A percentile compares a stretch with the other conserved stretches of the same genome.
phyloP scores from a whole-genome alignment of 2,329 filamentous ascomycete genomes.

The Graphium sp. region DNA sequence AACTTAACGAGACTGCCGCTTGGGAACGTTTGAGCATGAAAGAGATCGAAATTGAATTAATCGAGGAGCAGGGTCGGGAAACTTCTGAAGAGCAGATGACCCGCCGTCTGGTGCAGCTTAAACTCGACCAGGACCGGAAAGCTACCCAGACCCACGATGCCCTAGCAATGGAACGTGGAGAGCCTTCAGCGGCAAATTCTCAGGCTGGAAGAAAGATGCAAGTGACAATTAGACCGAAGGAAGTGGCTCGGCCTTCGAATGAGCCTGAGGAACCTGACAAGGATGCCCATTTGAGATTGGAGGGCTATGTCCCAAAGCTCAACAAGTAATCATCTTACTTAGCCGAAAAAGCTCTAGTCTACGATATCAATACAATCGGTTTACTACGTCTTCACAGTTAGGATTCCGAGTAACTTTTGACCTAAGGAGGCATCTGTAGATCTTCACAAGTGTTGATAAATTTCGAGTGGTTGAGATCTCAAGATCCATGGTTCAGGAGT shows the following conservation, averaged over 20 bases:
- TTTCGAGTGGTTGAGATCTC: too few species aligned
- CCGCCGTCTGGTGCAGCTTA: constrained; percentile 23
- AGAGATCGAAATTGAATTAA: constrained; percentile 39
- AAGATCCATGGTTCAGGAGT: too few species aligned
- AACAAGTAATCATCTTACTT: too few species aligned
- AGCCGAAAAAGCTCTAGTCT: too few species aligned
- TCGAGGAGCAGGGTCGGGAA: too few species aligned
- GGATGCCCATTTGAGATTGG: constrained; percentile 26
- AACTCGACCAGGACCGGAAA: constrained; percentile 24
- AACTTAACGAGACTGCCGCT: constrained; percentile 69
- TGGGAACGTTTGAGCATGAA: constrained; percentile 58
- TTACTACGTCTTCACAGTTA: too few species aligned
- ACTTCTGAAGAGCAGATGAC: too few species aligned
- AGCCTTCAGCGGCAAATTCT: constrained; percentile 6
- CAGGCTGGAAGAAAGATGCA: background rate
- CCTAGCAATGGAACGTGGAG: constrained; percentile 32
- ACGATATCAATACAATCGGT: too few species aligned
- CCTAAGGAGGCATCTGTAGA: too few species aligned
- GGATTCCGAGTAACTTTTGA: too few species aligned
- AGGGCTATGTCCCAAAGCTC: constrained; percentile 32
- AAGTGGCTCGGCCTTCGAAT: constrained; percentile 9
- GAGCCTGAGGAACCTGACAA: constrained; percentile 11
- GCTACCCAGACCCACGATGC: constrained; percentile 20
- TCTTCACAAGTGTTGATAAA: too few species aligned
- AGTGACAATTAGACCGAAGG: constrained; percentile 11